Percentiles rank a stretch among this genome's conserved stretches.
Conservation (phyloP, 768 basidiomycete genomes). For the Leccinum obscurum region DNA sequence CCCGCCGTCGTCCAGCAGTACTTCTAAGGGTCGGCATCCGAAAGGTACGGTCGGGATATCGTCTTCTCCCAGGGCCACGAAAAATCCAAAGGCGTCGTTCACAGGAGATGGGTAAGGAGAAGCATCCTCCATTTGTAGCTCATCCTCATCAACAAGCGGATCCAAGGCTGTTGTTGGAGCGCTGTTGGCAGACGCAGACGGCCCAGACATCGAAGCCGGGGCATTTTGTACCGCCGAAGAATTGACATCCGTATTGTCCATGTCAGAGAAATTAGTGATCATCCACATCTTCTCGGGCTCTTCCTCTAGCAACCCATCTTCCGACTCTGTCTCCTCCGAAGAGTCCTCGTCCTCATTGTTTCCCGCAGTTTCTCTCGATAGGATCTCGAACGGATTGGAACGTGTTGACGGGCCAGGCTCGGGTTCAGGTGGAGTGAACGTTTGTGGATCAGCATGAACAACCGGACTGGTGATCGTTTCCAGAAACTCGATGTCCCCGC, state of each 20-base stretch:
- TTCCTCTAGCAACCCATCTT: not conserved
- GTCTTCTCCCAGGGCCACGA: constrained; percentile 37
- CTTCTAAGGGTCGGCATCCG: constrained; percentile 37
- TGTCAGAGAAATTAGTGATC: not conserved
- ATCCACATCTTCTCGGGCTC: constrained; percentile 36
- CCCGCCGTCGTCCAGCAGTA: constrained; percentile 35
- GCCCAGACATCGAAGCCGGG: not conserved
- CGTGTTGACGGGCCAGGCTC: constrained; percentile 5
- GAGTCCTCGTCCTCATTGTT: constrained; percentile 4
- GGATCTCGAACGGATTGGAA: constrained; percentile 19
- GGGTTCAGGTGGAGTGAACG: not conserved
- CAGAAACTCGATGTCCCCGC: constrained; percentile 50
- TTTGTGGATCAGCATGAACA: not conserved
- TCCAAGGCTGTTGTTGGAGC: not conserved
- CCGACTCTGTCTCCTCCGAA: constrained; percentile 3
- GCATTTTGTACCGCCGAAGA: not conserved
- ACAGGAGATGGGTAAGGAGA: constrained; percentile 20
- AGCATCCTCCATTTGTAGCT: not conserved
- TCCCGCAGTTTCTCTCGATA: constrained; percentile 3
- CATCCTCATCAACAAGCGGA: not conserved
- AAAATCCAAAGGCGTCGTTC: constrained; percentile 34
- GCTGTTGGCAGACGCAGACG: not conserved
- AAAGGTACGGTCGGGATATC: constrained; percentile 41
- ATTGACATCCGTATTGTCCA: not conserved
- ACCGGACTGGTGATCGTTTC: constrained; percentile 7